A percentile compares a stretch with the other conserved stretches of the same genome.
phyloP scores from a whole-genome alignment of 345 rosid species.

The Gossypium longicalyx region DNA sequence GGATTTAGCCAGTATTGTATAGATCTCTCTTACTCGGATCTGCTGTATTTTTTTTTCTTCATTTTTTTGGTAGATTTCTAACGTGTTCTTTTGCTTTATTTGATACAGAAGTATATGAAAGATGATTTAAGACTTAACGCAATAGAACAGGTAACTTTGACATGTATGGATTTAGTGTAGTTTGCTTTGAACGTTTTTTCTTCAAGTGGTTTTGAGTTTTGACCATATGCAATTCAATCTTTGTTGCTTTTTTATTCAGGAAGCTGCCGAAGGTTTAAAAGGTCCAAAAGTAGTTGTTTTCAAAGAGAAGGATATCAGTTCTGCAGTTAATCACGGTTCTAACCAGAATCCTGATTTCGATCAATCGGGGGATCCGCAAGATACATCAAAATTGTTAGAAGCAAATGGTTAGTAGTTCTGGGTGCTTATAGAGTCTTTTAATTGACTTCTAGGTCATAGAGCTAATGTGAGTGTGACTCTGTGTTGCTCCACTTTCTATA shows the following conservation, averaged over 20 bases:
- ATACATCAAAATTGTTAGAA: constrained; percentile 22
- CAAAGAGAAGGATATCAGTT: constrained; percentile 42
- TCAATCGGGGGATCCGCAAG: constrained; percentile 25
- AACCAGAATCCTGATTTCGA: constrained; percentile 20
- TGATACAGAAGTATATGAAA: constrained; percentile 55
- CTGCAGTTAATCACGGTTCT: constrained; percentile 33
- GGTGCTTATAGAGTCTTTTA: neutral
- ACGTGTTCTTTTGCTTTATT: constrained; percentile 17
- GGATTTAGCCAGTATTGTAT: constrained; percentile 60
- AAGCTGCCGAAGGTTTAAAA: constrained; percentile 52
- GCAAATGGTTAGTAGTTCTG: constrained; percentile 37
- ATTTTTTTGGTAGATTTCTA: neutral
- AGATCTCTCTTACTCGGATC: constrained; percentile 22
- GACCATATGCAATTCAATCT: constrained; percentile 4
- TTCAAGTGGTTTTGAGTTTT: constrained; percentile 1
- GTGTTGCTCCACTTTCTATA: constrained; percentile 12
- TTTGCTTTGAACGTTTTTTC: neutral
- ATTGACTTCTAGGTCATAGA: neutral
- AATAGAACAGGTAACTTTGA: constrained; percentile 49
- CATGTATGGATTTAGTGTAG: neutral
- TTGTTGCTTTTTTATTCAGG: constrained; percentile 41
- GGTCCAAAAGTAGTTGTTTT: constrained; percentile 67
- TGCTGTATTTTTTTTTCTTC: neutral
- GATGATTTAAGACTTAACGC: constrained; percentile 49
- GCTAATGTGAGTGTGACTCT: neutral